Conservation (phyloP, 306 rosid species). For the Prunus mira region DNA sequence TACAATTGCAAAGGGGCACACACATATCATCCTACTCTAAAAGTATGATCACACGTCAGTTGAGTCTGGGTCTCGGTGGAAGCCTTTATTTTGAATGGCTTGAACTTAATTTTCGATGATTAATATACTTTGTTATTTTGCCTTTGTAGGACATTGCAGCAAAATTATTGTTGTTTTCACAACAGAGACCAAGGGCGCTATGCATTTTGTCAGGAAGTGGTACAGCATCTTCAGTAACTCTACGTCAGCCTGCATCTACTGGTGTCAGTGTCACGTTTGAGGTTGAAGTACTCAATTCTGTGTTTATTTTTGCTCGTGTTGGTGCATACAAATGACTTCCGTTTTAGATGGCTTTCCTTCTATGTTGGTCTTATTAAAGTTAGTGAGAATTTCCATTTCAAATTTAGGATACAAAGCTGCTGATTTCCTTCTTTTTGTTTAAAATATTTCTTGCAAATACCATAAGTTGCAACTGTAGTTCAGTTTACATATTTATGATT, state of each 20-base stretch:
- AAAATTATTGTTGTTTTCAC: constrained; percentile 68
- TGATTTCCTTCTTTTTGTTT: neutral
- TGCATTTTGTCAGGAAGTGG: constrained; percentile 89
- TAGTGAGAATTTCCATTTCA: neutral
- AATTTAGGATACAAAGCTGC: neutral
- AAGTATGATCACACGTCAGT: neutral
- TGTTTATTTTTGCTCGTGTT: neutral
- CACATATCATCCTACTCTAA: neutral
- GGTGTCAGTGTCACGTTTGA: constrained; percentile 61
- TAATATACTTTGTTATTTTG: neutral
- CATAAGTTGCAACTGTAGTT: neutral
- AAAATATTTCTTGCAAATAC: neutral
- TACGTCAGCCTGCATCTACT: constrained; percentile 89
- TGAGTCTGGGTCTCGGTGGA: neutral
- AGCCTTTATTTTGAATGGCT: neutral
- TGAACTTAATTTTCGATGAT: neutral
- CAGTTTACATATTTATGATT: neutral
- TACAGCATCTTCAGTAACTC: constrained; percentile 64
- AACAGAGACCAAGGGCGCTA: constrained; percentile 84
- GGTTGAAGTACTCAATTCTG: constrained; percentile 43
- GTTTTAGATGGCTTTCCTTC: neutral
- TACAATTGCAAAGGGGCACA: neutral
- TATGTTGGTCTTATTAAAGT: neutral
- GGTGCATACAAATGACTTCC: neutral
- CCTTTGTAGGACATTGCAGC: constrained; percentile 80